These are phyloP conservation scores for Kodamaea suecica DNA, from an alignment of 1,139 yeast species.

Conservation along the genomic window DNA sequence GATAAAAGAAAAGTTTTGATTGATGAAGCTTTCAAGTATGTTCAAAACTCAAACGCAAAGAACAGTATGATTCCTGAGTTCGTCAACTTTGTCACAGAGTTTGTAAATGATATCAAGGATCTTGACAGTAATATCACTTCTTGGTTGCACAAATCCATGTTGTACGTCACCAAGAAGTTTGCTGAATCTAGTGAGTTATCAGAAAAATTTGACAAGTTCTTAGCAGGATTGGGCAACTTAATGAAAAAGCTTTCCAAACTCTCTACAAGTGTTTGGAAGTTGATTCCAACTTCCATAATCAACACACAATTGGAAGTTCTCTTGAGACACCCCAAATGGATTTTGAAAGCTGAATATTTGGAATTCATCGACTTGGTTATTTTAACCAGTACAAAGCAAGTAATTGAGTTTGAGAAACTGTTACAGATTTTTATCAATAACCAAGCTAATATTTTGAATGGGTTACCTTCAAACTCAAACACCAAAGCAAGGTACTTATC, in stretches of 20 bases:
- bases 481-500: slow-evolving; percentile 36
- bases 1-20: slow-evolving; percentile 7
- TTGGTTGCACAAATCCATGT: slow-evolving; percentile 51
- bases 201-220: slow-evolving; percentile 28
- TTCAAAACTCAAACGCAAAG: slow-evolving; percentile 18
- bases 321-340: slow-evolving; percentile 48
- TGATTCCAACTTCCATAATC: slow-evolving; percentile 46
- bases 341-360: slow-evolving; percentile 32
- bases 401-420: slow-evolving; percentile 49
- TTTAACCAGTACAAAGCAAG: slow-evolving; percentile 31
- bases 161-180: slow-evolving; percentile 60
- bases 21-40: slow-evolving; percentile 15
- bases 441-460: slow-evolving; percentile 29
- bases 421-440: slow-evolving; percentile 66
- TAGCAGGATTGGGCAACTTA: slow-evolving; percentile 20
- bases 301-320: slow-evolving; percentile 71
- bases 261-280: slow-evolving; percentile 33
- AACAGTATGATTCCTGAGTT: slow-evolving; percentile 25
- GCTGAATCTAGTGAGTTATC: slow-evolving; percentile 49
- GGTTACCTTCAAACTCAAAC: slow-evolving; percentile 21
- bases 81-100: slow-evolving; percentile 18
- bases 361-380: slow-evolving; percentile 41
- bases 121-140: slow-evolving; percentile 9
- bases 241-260: slow-evolving; percentile 13
- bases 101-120: slow-evolving; percentile 10